A percentile compares a stretch with the other conserved stretches of the same genome.
These are phyloP conservation scores for Wickerhamomyces subpelliculosus DNA, from an alignment of 805 yeast genomes.

Conservation along the genomic window DNA sequence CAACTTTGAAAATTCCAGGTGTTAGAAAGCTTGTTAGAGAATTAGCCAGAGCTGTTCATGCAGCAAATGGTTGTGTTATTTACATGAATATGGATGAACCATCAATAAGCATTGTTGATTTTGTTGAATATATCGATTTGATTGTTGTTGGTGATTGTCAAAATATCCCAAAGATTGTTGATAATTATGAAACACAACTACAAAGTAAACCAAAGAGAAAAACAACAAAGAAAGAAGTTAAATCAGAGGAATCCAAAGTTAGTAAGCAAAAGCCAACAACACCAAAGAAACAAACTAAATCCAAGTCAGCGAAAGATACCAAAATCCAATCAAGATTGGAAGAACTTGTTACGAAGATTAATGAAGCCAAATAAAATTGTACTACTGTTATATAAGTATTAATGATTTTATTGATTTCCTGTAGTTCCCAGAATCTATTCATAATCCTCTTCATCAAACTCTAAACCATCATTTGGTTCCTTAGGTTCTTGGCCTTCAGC, in stretches of 20 bases:
- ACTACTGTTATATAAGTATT: neutral
- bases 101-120: slow-evolving; percentile 38
- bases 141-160: slow-evolving; percentile 65
- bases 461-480: slow-evolving; percentile 78
- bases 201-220: slow-evolving; percentile 1
- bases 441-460: slow-evolving; percentile 48
- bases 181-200: slow-evolving; percentile 18
- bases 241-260: neutral
- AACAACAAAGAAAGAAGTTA: neutral
- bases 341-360: slow-evolving; percentile 14
- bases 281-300: neutral
- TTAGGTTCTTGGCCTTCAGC: slow-evolving; percentile 94
- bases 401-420: neutral
- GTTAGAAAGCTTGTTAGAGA: slow-evolving; percentile 56
- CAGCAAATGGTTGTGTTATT: slow-evolving; percentile 50
- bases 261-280: neutral
- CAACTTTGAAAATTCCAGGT: slow-evolving; percentile 77
- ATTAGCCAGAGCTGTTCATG: slow-evolving; percentile 49
- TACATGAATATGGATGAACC: slow-evolving; percentile 59
- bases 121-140: slow-evolving; percentile 47
- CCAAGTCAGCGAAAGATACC: slow-evolving; percentile 7
- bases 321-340: slow-evolving; percentile 17
- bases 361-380: slow-evolving; percentile 8
- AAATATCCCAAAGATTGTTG: slow-evolving; percentile 32
- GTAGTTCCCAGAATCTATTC: slow-evolving; percentile 3